A percentile compares a stretch with the other conserved stretches of the same genome.
Evolutionary conservation across 2,329 filamentous ascomycete genomes (phyloP).

Genomic region (Penicillium thymicola): DNA sequence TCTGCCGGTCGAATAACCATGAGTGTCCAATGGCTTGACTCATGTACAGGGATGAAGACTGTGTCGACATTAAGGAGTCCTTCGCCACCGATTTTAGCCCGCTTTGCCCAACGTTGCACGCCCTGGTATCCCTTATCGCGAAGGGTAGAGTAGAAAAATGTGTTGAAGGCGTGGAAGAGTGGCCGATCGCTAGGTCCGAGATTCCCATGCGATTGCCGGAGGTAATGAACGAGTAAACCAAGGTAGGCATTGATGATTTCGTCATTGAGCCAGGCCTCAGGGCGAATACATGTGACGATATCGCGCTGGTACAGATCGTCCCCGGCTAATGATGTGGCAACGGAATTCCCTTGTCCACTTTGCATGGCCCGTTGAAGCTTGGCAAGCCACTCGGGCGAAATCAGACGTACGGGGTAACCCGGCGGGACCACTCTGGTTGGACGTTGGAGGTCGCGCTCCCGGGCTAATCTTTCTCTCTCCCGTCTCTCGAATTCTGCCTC

Average conservation of each 20-base stretch:
- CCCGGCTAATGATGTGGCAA: slow-evolving; percentile 35
- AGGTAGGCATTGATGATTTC: slow-evolving; percentile 48
- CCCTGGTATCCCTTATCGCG: slow-evolving; percentile 40
- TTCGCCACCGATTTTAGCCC: slow-evolving; percentile 48
- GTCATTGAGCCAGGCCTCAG: slow-evolving; percentile 45
- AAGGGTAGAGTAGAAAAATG: slow-evolving; percentile 46
- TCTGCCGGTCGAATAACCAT: slow-evolving; percentile 44
- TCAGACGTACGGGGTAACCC: slow-evolving; percentile 34
- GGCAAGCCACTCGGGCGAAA: slow-evolving; percentile 37
- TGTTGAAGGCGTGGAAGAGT: slow-evolving; percentile 43
- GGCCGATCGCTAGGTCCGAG: slow-evolving; percentile 36
- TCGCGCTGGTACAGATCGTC: slow-evolving; percentile 37
- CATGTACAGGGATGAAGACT: slow-evolving; percentile 49
- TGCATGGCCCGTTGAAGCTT: slow-evolving; percentile 32
- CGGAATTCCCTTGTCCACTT: slow-evolving; percentile 20
- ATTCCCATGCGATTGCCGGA: slow-evolving; percentile 34
- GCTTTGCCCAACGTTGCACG: slow-evolving; percentile 44
- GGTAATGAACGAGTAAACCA: slow-evolving; percentile 39
- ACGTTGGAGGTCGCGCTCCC: slow-evolving; percentile 16
- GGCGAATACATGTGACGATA: slow-evolving; percentile 37
- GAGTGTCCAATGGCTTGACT: slow-evolving; percentile 48
- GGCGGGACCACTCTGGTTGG: slow-evolving; percentile 22
- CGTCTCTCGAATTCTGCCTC: slow-evolving; percentile 27
- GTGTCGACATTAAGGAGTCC: slow-evolving; percentile 45
- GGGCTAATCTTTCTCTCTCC: slow-evolving; percentile 24